phyloP scores from a whole-genome alignment of 139 green algal species.

The Limnomonas spitsbergensis region DNA sequence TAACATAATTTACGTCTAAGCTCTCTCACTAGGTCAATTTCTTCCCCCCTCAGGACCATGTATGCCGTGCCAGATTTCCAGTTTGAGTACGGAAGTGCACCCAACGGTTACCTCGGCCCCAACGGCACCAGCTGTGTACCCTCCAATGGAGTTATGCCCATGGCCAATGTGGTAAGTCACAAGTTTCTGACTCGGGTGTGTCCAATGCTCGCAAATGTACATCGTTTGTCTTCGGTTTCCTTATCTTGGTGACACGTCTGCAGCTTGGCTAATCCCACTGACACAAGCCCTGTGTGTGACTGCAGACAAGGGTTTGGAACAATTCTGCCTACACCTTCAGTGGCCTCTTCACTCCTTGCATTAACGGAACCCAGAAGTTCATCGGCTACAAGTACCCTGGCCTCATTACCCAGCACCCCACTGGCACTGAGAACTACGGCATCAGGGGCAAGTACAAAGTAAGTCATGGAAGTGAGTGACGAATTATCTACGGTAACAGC shows the following conservation, averaged over 20 bases:
- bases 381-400: constrained; percentile 55
- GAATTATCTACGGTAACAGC: too few relatives aligned
- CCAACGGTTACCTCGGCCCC: background rate
- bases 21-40: too few relatives aligned
- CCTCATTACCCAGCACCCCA: constrained; percentile 57
- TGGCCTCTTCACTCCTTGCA: constrained; percentile 23
- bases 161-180: background rate
- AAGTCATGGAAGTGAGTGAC: too few relatives aligned
- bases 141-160: background rate
- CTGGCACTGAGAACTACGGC: constrained; percentile 54
- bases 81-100: background rate
- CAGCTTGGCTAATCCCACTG: background rate
- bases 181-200: background rate
- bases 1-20: too few relatives aligned
- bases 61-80: constrained; percentile 4
- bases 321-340: background rate
- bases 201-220: background rate
- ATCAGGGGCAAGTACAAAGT: constrained; percentile 59
- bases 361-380: constrained; percentile 44
- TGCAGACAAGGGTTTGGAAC: background rate
- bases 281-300: too few relatives aligned
- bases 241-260: background rate
- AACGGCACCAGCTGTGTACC: background rate
- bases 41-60: background rate
- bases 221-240: background rate